Evolutionary conservation across 768 basidiomycete genomes (phyloP).

Genomic region (Chlorophyllum brunneum): DNA sequence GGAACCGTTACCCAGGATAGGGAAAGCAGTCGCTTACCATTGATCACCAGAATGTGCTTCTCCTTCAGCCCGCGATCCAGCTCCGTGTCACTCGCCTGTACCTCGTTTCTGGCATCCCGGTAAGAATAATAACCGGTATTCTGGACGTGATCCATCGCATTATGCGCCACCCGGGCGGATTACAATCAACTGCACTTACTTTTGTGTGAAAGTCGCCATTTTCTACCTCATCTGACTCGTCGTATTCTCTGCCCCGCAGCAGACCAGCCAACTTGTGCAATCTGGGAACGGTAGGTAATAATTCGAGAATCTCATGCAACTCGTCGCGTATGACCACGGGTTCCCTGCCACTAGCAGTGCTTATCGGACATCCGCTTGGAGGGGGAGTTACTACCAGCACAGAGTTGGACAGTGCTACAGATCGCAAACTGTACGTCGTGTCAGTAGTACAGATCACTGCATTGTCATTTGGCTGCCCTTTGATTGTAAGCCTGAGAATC

Average conservation of each 20-base stretch:
- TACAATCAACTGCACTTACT: conserved; percentile 17
- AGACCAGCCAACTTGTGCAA: conserved; percentile 61
- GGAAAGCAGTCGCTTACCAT: conserved; percentile 40
- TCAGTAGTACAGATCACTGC: conserved; percentile 85
- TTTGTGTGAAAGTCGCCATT: conserved; percentile 29
- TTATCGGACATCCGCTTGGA: conserved; percentile 25
- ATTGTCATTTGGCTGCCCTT: conserved; percentile 77
- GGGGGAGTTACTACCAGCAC: conserved; percentile 67
- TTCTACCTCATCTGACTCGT: conserved; percentile 68
- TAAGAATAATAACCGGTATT: conserved; percentile 38
- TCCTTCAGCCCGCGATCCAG: conserved; percentile 59
- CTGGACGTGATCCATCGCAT: not conserved
- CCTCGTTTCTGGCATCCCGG: conserved; percentile 52
- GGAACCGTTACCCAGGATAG: not conserved
- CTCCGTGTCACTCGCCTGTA: conserved; percentile 85
- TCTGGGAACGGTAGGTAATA: conserved; percentile 73
- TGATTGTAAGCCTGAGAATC: conserved; percentile 61
- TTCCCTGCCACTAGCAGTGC: conserved; percentile 26
- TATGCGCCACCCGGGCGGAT: not conserved
- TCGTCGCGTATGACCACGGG: conserved; percentile 73
- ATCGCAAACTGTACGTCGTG: conserved; percentile 79
- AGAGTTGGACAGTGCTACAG: conserved; percentile 87
- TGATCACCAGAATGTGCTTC: conserved; percentile 68
- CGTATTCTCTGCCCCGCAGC: conserved; percentile 65
- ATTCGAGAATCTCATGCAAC: conserved; percentile 80